phyloP scores from a whole-genome alignment of 441 rosid species.

The Melastoma candidum region DNA sequence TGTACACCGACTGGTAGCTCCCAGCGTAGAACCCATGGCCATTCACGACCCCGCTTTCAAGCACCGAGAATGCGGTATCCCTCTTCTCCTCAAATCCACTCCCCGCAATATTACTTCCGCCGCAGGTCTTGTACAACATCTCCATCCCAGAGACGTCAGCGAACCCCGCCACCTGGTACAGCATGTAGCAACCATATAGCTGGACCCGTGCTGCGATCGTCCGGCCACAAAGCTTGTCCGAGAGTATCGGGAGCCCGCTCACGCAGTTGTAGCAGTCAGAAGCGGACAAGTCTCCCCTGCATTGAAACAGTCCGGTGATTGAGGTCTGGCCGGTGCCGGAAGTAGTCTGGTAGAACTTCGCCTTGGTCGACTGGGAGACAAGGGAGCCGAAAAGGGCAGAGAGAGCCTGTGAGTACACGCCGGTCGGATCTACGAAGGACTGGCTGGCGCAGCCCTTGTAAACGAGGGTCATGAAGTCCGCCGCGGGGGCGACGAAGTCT shows the following conservation, averaged over 20 bases:
- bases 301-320: slow-evolving; percentile 86
- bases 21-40: slow-evolving; percentile 70
- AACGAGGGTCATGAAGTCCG: slow-evolving; percentile 57
- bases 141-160: slow-evolving; percentile 85
- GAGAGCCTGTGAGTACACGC: slow-evolving; percentile 67
- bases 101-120: slow-evolving; percentile 56
- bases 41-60: slow-evolving; percentile 61
- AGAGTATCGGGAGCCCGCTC: slow-evolving; percentile 72
- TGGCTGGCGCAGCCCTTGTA: slow-evolving; percentile 89
- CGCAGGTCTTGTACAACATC: slow-evolving; percentile 84
- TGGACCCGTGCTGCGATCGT: slow-evolving; percentile 79
- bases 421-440: slow-evolving; percentile 69
- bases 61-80: slow-evolving; percentile 62
- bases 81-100: slow-evolving; percentile 85
- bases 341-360: slow-evolving; percentile 77
- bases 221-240: slow-evolving; percentile 68
- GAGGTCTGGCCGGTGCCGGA: slow-evolving; percentile 63
- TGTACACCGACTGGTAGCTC: slow-evolving; percentile 54
- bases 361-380: slow-evolving; percentile 71
- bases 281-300: slow-evolving; percentile 76
- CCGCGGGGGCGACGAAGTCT: slow-evolving; percentile 23
- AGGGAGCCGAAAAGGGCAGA: slow-evolving; percentile 76
- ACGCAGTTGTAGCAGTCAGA: slow-evolving; percentile 86
- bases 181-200: slow-evolving; percentile 76
- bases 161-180: slow-evolving; percentile 80